phyloP scores from a whole-genome alignment of 2,329 filamentous ascomycete genomes.

The Phyllosticta citrichinensis region DNA sequence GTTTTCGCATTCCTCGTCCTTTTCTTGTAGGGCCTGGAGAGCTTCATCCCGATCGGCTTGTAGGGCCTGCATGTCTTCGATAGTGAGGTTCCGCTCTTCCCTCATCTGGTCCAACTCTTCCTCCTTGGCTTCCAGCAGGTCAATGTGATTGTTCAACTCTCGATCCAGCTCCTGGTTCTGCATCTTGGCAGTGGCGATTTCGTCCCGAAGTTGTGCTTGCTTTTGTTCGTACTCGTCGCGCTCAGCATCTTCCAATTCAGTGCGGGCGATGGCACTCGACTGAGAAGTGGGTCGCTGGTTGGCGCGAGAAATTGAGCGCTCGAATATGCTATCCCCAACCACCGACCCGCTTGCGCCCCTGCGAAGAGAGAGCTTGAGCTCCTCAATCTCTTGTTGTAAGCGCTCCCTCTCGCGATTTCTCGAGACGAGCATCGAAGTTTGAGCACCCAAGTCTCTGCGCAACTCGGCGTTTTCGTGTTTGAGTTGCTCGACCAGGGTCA shows the following conservation, averaged over 20 bases:
- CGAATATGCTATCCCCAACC: constrained; percentile 80
- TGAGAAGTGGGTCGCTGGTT: constrained; percentile 62
- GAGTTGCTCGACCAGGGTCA: constrained; percentile 73
- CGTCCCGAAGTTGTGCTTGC: constrained; percentile 74
- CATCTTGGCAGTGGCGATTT: constrained; percentile 74
- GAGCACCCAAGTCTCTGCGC: constrained; percentile 82
- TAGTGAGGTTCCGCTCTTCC: constrained; percentile 67
- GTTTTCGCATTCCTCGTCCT: constrained; percentile 43
- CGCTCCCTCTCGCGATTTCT: constrained; percentile 91
- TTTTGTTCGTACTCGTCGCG: constrained; percentile 79
- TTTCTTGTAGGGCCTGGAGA: constrained; percentile 59
- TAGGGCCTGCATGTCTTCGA: constrained; percentile 68
- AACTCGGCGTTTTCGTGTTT: constrained; percentile 89
- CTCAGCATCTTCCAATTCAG: constrained; percentile 60
- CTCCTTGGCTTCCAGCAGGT: constrained; percentile 63
- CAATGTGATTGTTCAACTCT: constrained; percentile 71
- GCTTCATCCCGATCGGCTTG: constrained; percentile 82
- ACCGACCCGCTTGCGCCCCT: constrained; percentile 50
- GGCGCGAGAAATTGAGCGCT: constrained; percentile 84
- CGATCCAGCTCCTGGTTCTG: constrained; percentile 82
- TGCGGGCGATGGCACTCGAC: constrained; percentile 47
- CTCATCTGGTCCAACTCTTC: constrained; percentile 56
- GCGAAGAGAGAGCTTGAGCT: constrained; percentile 79
- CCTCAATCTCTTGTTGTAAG: constrained; percentile 93
- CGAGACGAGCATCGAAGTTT: constrained; percentile 95